A percentile compares a stretch with the other conserved stretches of the same genome.
phyloP scores from a whole-genome alignment of 306 rosid genomes.

The Delonix regia region DNA sequence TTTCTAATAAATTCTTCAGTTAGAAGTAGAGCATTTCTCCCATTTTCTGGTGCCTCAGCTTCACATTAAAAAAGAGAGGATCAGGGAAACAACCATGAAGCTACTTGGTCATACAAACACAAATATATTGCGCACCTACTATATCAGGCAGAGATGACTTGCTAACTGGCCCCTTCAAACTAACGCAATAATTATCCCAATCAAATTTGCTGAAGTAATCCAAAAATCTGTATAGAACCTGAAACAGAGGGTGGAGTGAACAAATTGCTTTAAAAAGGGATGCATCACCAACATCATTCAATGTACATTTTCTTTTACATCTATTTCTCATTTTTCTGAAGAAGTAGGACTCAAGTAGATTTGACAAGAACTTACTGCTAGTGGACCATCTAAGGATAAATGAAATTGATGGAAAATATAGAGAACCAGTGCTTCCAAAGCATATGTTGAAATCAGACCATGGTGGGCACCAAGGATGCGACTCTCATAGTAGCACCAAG shows the following conservation, averaged over 20 bases:
- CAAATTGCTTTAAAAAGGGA: conserved; percentile 31
- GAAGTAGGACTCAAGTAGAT: conserved; percentile 31
- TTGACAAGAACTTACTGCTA: conserved; percentile 64
- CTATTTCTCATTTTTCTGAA: conserved; percentile 7
- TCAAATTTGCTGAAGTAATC: conserved; percentile 90
- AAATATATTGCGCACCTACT: conserved; percentile 56
- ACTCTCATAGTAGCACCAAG: conserved; percentile 96
- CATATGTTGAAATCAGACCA: conserved; percentile 91
- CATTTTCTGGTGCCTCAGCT: conserved; percentile 75
- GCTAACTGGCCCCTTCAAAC: conserved; percentile 84
- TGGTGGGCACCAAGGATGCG: conserved; percentile 92
- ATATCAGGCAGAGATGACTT: conserved; percentile 70
- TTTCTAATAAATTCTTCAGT: conserved; percentile 70
- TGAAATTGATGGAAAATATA: conserved; percentile 82
- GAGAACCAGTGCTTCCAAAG: conserved; percentile 84
- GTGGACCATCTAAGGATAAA: conserved; percentile 69
- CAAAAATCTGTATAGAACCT: conserved; percentile 88
- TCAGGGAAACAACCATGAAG: conserved; percentile 31
- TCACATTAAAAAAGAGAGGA: conserved; percentile 37
- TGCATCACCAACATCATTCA: conserved; percentile 32
- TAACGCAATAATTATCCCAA: conserved; percentile 83
- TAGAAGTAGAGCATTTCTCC: conserved; percentile 55
- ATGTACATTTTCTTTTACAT: conserved; percentile 23
- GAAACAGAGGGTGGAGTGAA: conserved; percentile 34
- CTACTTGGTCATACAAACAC: conserved; percentile 21